Evolutionary conservation across 1,284 basidiomycete species (phyloP).

Genomic region (Melampsora larici-populina): DNA sequence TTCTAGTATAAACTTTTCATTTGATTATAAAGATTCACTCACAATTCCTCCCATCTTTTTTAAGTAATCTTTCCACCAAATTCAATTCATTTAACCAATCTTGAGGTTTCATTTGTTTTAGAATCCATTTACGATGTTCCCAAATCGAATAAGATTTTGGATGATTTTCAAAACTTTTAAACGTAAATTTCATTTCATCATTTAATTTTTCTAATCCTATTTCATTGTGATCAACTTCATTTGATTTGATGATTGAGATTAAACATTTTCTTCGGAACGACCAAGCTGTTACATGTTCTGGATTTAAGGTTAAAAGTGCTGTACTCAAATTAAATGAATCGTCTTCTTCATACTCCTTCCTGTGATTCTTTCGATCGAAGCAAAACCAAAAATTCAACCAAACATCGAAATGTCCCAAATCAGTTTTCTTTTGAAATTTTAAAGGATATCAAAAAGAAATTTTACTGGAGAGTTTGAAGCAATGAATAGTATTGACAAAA

Average conservation of each 20-base stretch:
- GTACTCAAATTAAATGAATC: slow-evolving; percentile 26
- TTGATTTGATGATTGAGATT: not conserved
- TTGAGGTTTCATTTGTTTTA: slow-evolving; percentile 72
- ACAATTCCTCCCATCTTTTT: slow-evolving; percentile 87
- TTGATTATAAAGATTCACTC: slow-evolving; percentile 51
- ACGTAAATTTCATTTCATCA: slow-evolving; percentile 75
- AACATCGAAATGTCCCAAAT: not conserved
- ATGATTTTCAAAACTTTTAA: slow-evolving; percentile 70
- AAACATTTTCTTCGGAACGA: slow-evolving; percentile 36
- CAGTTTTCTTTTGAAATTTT: not conserved
- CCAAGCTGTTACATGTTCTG: slow-evolving; percentile 37
- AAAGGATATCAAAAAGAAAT: not conserved
- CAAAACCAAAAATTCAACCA: not conserved
- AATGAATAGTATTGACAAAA: not conserved
- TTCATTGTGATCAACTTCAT: not conserved
- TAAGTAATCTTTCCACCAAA: slow-evolving; percentile 82
- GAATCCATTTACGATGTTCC: slow-evolving; percentile 91
- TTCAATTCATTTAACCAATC: slow-evolving; percentile 77
- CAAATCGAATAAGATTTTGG: slow-evolving; percentile 96
- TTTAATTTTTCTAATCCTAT: slow-evolving; percentile 49
- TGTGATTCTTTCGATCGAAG: slow-evolving; percentile 9
- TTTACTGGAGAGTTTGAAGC: not conserved
- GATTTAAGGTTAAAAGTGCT: slow-evolving; percentile 21
- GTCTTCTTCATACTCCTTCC: slow-evolving; percentile 1
- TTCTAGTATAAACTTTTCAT: not conserved